These are phyloP conservation scores for Ceratocystis ficicola DNA, from an alignment of 2,329 filamentous ascomycete genomes.

Conservation along the genomic window DNA sequence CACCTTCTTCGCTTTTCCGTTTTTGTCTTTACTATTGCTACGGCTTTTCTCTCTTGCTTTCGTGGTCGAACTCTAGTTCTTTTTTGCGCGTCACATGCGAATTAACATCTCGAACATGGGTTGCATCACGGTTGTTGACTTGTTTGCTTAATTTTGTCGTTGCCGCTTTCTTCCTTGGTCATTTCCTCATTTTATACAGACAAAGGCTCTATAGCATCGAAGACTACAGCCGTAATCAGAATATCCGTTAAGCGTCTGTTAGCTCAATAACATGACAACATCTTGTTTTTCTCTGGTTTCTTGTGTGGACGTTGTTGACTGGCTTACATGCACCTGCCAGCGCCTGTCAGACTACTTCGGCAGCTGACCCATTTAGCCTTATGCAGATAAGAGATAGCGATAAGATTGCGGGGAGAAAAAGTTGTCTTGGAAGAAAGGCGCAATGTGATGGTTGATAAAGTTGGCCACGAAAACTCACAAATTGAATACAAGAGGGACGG, in stretches of 20 bases:
- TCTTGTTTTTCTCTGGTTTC: no score
- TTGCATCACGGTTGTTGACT: no score
- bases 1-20: background rate
- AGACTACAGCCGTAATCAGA: no score
- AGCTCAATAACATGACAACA: no score
- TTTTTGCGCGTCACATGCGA: no score
- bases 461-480: background rate
- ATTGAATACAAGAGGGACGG: background rate
- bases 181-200: background rate
- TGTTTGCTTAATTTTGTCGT: no score
- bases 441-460: background rate
- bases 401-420: conserved; percentile 12
- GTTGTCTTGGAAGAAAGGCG: background rate
- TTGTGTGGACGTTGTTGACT: background rate
- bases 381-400: conserved; percentile 9
- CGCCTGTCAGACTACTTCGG: background rate
- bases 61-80: no score
- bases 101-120: no score
- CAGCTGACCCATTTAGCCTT: background rate
- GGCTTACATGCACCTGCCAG: background rate
- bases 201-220: no score
- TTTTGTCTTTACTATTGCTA: background rate
- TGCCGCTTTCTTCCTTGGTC: background rate
- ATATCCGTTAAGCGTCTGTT: no score
- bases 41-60: no score